A percentile compares a stretch with the other conserved stretches of the same genome.
These are phyloP conservation scores for Apocynum venetum DNA, from an alignment of 257 asterid genomes.

Conservation along the genomic window DNA sequence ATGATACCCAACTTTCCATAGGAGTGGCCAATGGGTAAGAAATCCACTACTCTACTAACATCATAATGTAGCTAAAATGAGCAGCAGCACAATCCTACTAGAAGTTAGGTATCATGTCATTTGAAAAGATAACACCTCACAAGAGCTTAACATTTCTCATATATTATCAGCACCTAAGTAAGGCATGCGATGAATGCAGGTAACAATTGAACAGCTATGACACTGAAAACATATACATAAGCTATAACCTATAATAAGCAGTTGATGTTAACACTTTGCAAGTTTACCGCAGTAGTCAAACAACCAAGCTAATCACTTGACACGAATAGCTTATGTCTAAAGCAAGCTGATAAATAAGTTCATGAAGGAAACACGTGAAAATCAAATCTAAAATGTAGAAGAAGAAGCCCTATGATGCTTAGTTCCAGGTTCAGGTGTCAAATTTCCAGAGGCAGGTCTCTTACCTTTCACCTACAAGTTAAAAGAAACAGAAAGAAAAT, in stretches of 20 bases:
- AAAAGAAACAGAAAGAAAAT: background rate
- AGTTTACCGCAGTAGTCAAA: background rate
- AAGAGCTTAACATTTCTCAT: background rate
- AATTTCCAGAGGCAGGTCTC: constrained; percentile 45
- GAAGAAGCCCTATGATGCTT: constrained; percentile 33
- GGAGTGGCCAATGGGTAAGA: background rate
- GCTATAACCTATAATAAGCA: background rate
- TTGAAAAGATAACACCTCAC: background rate
- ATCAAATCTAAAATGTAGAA: constrained; percentile 9
- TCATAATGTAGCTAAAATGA: too few species aligned
- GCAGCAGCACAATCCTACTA: background rate
- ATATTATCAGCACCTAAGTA: background rate
- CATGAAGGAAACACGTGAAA: background rate
- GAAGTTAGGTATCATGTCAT: background rate
- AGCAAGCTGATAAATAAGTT: background rate
- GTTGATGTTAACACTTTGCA: background rate
- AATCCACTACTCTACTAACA: too few species aligned
- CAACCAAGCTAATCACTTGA: constrained; percentile 3
- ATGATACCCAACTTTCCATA: background rate
- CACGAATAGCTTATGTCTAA: background rate
- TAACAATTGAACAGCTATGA: background rate
- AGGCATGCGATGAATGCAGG: background rate
- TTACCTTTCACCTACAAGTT: constrained; percentile 33
- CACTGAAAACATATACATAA: background rate
- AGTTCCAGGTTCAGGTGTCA: constrained; percentile 28